Evolutionary conservation across 2,329 filamentous ascomycete genomes (phyloP).

Genomic region (Colletotrichum sp.): DNA sequence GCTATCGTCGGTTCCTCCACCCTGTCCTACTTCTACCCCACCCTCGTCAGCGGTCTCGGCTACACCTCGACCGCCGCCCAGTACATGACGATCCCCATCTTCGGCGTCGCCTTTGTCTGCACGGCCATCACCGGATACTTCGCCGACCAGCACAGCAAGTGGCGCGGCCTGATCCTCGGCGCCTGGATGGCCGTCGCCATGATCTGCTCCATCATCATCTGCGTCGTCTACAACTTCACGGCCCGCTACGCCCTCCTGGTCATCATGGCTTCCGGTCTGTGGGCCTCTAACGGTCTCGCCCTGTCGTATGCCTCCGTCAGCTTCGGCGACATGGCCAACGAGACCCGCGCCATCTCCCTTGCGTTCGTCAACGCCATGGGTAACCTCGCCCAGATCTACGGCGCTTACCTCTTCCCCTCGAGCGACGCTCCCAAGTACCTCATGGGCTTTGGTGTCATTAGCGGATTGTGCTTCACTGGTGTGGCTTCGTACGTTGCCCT

Average conservation of each 20-base stretch:
- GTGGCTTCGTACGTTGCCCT: slow-evolving; percentile 7
- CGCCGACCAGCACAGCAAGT: slow-evolving; percentile 46
- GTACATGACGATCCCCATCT: slow-evolving; percentile 54
- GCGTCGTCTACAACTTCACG: slow-evolving; percentile 55
- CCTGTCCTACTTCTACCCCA: slow-evolving; percentile 37
- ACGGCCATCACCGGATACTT: slow-evolving; percentile 52
- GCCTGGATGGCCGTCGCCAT: slow-evolving; percentile 49
- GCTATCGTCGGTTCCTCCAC: slow-evolving; percentile 34
- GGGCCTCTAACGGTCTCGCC: slow-evolving; percentile 56
- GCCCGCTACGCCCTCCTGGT: slow-evolving; percentile 58
- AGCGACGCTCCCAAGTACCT: slow-evolving; percentile 53
- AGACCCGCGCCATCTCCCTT: slow-evolving; percentile 48
- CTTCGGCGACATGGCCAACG: slow-evolving; percentile 53
- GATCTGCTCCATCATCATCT: slow-evolving; percentile 42
- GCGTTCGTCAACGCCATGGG: slow-evolving; percentile 61
- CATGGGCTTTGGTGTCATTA: slow-evolving; percentile 38
- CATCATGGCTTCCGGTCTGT: slow-evolving; percentile 59
- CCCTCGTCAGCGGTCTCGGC: slow-evolving; percentile 34
- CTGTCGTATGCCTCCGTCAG: slow-evolving; percentile 57
- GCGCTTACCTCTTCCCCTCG: slow-evolving; percentile 56
- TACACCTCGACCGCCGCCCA: slow-evolving; percentile 33
- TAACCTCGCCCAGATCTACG: slow-evolving; percentile 61
- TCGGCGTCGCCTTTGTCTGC: slow-evolving; percentile 55
- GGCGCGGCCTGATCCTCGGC: slow-evolving; percentile 52
- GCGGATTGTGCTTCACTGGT: slow-evolving; percentile 20